Conservation (phyloP, 495 filamentous ascomycete genomes). For the Entonaema liquescens region DNA sequence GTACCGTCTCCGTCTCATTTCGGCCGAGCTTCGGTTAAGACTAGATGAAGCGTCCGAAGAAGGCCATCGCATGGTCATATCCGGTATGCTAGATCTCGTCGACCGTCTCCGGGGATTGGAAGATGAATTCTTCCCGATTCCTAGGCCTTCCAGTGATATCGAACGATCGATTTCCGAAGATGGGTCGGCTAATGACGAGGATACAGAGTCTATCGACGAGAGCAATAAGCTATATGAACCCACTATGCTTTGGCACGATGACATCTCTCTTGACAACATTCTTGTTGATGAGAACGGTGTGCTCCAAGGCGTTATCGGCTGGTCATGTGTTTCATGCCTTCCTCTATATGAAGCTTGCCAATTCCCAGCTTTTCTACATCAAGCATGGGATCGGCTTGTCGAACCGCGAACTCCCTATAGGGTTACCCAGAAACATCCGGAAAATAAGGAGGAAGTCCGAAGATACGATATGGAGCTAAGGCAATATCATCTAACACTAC, state of each 20-base stretch:
- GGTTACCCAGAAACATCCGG: slow-evolving; percentile 27
- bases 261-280: slow-evolving; percentile 61
- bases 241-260: slow-evolving; percentile 56
- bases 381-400: slow-evolving; percentile 21
- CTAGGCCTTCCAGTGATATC: slow-evolving; percentile 5
- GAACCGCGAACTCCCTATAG: slow-evolving; percentile 22
- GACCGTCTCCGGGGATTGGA: slow-evolving; percentile 29
- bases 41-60: slow-evolving; percentile 8
- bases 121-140: slow-evolving; percentile 19
- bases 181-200: slow-evolving; percentile 11
- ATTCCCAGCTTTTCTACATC: slow-evolving; percentile 56
- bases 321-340: slow-evolving; percentile 61
- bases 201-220: slow-evolving; percentile 15
- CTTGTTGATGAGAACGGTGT: slow-evolving; percentile 54
- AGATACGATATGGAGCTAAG: slow-evolving; percentile 32
- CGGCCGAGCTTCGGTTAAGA: slow-evolving; percentile 21
- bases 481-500: slow-evolving; percentile 48
- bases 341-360: slow-evolving; percentile 59
- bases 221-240: slow-evolving; percentile 38
- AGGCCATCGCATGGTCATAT: neutral
- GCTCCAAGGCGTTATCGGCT: slow-evolving; percentile 61
- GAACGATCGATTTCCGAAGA: neutral
- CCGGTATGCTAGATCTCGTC: slow-evolving; percentile 27
- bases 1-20: slow-evolving; percentile 32
- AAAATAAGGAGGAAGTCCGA: neutral